These are phyloP conservation scores for Pseudovirgaria hyperparasitica DNA, from an alignment of 2,329 filamentous ascomycete species.

Conservation along the genomic window DNA sequence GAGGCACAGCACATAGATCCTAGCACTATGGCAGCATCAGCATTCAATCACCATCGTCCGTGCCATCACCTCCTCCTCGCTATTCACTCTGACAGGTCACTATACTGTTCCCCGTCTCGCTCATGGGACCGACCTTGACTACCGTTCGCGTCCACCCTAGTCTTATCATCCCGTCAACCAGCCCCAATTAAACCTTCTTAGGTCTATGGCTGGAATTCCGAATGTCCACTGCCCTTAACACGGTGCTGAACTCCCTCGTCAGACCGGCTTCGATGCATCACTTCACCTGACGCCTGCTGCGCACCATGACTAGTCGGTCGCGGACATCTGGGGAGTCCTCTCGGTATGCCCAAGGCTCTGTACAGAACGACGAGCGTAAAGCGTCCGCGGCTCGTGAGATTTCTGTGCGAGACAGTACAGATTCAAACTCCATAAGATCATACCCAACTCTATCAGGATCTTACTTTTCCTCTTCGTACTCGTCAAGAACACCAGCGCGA, in stretches of 20 bases:
- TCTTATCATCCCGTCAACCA: background rate
- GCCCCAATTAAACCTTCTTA: background rate
- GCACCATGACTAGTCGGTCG: constrained; percentile 5
- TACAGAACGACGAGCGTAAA: background rate
- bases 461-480: constrained; percentile 15
- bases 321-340: constrained; percentile 46
- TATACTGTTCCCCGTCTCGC: too few species aligned
- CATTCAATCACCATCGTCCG: too few species aligned
- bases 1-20: too few species aligned
- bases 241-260: background rate
- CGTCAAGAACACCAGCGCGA: constrained; percentile 47
- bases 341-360: constrained; percentile 43
- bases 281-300: constrained; percentile 2
- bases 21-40: too few species aligned
- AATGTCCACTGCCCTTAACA: background rate
- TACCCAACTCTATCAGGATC: background rate
- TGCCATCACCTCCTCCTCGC: too few species aligned
- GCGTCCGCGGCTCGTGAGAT: too few species aligned
- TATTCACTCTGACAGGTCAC: too few species aligned
- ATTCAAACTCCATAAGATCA: background rate
- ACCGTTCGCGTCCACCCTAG: background rate
- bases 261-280: background rate
- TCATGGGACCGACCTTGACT: too few species aligned
- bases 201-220: background rate
- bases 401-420: too few species aligned